Evolutionary conservation across 73 alveolate genomes (phyloP).

Genomic region (Stentor coeruleus): DNA sequence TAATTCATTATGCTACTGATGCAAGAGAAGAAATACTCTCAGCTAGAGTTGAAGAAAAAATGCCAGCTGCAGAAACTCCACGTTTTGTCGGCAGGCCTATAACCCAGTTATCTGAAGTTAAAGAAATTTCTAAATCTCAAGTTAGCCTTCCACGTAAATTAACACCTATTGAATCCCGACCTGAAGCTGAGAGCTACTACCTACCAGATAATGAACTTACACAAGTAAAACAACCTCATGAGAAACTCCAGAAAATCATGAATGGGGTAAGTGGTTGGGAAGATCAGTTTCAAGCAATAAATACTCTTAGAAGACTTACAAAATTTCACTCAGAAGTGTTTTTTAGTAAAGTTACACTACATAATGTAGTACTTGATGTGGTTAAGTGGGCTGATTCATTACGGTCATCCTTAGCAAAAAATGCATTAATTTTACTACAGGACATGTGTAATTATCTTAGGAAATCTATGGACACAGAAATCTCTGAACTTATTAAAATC

Average conservation of each 20-base stretch:
- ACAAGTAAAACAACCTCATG: background rate
- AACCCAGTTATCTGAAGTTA: background rate
- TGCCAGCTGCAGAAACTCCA: background rate
- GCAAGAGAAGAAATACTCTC: background rate
- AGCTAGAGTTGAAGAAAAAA: background rate
- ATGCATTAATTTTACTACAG: background rate
- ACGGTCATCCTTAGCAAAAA: slow-evolving; percentile 16
- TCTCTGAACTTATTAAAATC: background rate
- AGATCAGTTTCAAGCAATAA: background rate
- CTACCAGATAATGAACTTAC: background rate
- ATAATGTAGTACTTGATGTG: slow-evolving; percentile 23
- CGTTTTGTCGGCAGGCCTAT: background rate
- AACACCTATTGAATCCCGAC: background rate
- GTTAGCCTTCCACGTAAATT: background rate
- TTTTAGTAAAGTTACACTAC: background rate
- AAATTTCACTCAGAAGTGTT: slow-evolving; percentile 6
- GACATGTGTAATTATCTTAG: slow-evolving; percentile 15
- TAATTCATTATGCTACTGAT: background rate
- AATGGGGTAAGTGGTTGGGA: background rate
- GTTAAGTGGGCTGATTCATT: slow-evolving; percentile 5
- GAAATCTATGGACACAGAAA: slow-evolving; percentile 12
- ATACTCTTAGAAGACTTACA: background rate
- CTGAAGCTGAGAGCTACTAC: background rate
- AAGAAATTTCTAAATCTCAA: background rate
- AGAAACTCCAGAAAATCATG: background rate